Percentiles rank a stretch among this genome's conserved stretches.
Conservation (phyloP, 768 basidiomycete species). For the Megacollybia marginata region DNA sequence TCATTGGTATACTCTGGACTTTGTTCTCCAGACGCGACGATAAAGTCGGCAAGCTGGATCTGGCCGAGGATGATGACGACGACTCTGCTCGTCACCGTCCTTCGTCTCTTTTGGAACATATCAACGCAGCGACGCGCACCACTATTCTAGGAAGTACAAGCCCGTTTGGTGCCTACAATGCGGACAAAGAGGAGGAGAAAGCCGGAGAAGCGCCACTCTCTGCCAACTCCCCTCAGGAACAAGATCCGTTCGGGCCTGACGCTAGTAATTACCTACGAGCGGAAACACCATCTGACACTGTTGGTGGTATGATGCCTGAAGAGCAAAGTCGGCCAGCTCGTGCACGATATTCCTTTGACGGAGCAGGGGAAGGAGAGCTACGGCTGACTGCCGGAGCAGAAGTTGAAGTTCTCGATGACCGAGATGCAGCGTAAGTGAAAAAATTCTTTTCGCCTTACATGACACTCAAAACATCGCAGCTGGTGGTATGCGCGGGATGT, state of each 20-base stretch:
- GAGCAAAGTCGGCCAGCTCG: constrained; percentile 69
- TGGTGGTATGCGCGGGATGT: constrained; percentile 94
- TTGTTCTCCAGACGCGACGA: constrained; percentile 80
- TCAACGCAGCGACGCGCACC: constrained; percentile 82
- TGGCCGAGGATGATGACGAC: constrained; percentile 63
- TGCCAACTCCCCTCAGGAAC: constrained; percentile 17
- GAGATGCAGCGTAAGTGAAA: constrained; percentile 66
- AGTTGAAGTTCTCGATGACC: constrained; percentile 72
- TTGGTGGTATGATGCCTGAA: constrained; percentile 55
- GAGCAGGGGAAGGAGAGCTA: constrained; percentile 71
- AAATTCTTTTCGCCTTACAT: background rate
- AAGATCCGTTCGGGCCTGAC: constrained; percentile 66
- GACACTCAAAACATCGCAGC: constrained; percentile 27
- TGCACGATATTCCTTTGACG: constrained; percentile 81
- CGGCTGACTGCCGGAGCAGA: constrained; percentile 61
- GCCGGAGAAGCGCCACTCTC: constrained; percentile 16
- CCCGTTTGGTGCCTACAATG: constrained; percentile 28
- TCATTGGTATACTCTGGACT: constrained; percentile 85
- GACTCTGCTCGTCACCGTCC: constrained; percentile 74
- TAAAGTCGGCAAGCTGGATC: constrained; percentile 55
- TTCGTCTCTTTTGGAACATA: constrained; percentile 82
- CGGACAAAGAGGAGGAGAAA: constrained; percentile 54
- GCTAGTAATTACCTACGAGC: constrained; percentile 73
- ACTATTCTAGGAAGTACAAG: constrained; percentile 60
- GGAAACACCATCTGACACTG: constrained; percentile 73